Evolutionary conservation across 352 stramenopile genomes (phyloP).

Genomic region (Phytopythium boreale): DNA sequence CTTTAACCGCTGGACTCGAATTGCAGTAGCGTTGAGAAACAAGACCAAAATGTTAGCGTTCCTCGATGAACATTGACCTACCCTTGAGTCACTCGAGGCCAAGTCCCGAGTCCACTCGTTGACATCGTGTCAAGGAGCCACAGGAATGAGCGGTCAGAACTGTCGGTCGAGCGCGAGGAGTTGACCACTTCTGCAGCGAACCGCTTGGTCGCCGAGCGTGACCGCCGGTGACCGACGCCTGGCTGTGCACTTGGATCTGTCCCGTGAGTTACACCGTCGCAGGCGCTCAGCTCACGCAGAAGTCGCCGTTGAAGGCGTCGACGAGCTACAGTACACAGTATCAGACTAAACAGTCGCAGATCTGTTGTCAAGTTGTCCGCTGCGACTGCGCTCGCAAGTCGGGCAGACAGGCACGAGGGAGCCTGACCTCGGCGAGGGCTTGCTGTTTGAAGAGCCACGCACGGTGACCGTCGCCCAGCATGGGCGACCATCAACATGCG

Average conservation of each 20-base stretch:
- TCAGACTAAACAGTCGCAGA: constrained; percentile 2
- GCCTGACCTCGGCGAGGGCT: not conserved
- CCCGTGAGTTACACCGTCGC: not conserved
- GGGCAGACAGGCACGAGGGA: not conserved
- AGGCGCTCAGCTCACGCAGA: not conserved
- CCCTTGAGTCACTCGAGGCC: too few relatives aligned
- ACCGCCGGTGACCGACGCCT: not conserved
- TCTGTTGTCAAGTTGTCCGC: not conserved
- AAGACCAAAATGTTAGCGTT: too few relatives aligned
- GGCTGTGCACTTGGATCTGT: not conserved
- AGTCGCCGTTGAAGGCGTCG: not conserved
- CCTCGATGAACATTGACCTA: too few relatives aligned
- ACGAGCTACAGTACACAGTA: not conserved
- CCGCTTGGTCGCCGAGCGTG: too few relatives aligned
- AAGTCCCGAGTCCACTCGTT: too few relatives aligned
- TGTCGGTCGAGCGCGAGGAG: not conserved
- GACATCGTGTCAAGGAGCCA: too few relatives aligned
- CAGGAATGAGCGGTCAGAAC: too few relatives aligned
- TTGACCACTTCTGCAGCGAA: not conserved
- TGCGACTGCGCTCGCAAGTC: not conserved
- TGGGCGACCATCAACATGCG: not conserved
- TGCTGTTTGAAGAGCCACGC: not conserved
- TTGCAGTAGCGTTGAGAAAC: too few relatives aligned
- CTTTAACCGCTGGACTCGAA: too few relatives aligned
- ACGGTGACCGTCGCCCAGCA: not conserved